Evolutionary conservation across 2,329 filamentous ascomycete species (phyloP).

Genomic region (Alternaria angustiovoidea): DNA sequence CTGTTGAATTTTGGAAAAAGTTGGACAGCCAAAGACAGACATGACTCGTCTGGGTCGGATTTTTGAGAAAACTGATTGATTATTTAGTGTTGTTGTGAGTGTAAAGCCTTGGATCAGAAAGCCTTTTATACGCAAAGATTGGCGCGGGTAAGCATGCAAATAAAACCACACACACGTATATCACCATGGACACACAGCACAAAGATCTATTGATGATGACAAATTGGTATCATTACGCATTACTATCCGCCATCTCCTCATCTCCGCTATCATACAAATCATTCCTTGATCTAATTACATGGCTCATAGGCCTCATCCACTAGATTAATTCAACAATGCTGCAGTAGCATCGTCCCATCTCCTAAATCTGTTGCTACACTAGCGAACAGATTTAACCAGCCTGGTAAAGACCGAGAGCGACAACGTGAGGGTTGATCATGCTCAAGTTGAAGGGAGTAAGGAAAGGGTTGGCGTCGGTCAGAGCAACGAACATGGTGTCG

Average conservation of each 20-base stretch:
- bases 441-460: constrained; percentile 80
- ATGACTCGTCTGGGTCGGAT: too few species aligned
- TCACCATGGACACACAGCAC: background rate
- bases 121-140: too few species aligned
- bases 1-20: too few species aligned
- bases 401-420: constrained; percentile 78
- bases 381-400: constrained; percentile 64
- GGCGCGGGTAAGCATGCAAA: too few species aligned
- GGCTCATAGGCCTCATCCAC: constrained; percentile 6
- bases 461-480: constrained; percentile 73
- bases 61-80: too few species aligned
- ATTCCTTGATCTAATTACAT: constrained; percentile 7
- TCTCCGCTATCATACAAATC: constrained; percentile 13
- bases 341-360: background rate
- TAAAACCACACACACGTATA: fast-evolving
- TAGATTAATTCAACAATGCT: background rate
- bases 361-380: background rate
- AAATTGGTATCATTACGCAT: constrained; percentile 18
- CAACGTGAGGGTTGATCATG: constrained; percentile 78
- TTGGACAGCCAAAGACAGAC: too few species aligned
- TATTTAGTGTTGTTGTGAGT: too few species aligned
- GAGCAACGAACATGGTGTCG: constrained; percentile 78
- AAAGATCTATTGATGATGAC: background rate
- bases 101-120: too few species aligned
- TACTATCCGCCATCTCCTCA: background rate